Evolutionary conservation across 176 grass and related monocot species (phyloP).

Genomic region (Tuctoria greenei): DNA sequence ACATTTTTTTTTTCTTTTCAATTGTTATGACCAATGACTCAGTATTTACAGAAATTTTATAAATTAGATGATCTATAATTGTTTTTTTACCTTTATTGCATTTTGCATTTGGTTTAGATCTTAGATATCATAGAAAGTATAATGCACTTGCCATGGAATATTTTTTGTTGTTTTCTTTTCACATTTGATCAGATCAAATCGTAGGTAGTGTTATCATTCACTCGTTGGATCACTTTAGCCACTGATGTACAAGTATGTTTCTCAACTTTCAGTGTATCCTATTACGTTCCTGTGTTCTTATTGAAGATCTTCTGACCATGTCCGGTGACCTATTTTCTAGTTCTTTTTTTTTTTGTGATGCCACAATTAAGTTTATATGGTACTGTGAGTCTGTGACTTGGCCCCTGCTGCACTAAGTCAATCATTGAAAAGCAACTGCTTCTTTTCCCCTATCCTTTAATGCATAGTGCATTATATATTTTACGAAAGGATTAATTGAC

Average conservation of each 20-base stretch:
- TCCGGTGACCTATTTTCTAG: background rate
- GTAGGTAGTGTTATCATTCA: background rate
- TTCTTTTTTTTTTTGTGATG: background rate
- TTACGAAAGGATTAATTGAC: too few species aligned
- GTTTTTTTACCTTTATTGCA: background rate
- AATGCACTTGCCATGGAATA: background rate
- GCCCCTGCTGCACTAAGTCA: too few species aligned
- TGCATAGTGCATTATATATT: too few species aligned
- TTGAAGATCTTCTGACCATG: too few species aligned
- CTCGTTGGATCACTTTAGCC: background rate
- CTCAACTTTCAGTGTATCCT: background rate
- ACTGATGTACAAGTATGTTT: background rate
- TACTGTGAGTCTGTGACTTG: too few species aligned
- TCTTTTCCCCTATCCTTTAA: too few species aligned
- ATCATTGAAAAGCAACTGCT: too few species aligned
- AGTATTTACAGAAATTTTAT: background rate
- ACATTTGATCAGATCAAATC: background rate
- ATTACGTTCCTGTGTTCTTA: background rate
- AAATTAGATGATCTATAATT: background rate
- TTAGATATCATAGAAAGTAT: background rate
- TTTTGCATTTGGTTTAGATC: background rate
- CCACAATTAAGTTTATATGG: too few species aligned
- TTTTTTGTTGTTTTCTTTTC: background rate
- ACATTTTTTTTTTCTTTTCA: conserved; percentile 35
- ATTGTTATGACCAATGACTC: background rate